Base-by-base conservation (phyloP, 345 rosid genomes). In the Eucalyptus brandiana region DNA sequence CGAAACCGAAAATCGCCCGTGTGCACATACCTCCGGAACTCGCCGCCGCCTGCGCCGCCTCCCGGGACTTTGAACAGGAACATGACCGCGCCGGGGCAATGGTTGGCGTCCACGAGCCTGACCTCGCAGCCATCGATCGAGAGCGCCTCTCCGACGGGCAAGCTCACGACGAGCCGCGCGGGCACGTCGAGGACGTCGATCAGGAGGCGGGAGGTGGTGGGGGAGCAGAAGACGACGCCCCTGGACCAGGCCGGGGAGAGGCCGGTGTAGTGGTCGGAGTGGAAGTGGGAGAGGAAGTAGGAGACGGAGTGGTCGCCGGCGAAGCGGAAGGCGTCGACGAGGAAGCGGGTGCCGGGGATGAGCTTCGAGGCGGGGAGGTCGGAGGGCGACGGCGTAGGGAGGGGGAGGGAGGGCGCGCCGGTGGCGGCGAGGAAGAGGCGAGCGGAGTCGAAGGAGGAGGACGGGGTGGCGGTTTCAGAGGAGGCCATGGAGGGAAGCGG, bases 261-360 rank as follows among this genome's bases (percentile, higher is more conserved):
- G 88, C 98, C 99, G 45, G 95, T 86, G 89, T 97, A 97, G 89
- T 96, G 99, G 54, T 97, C 99, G 88, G 98, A 94, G 91, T 97
- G 99, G 93, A 97, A 97, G 92, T 97, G 98, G 67, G 98, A 95
- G 87, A 97, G 99, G 92, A 97, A 96, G 92, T 95, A 96, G 86
- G 96, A 89, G 90, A 87, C 86, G 80, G 96, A 93, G 89, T 88
- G 86, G 88, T 88, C 86, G 86, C 91, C 88, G 48, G 97, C 86
- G 90, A 87, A 92, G 92, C 98, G 97, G 89, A 97, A 97, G 67
- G 94, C 92, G 87, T 97, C 99, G 92, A 97, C 88, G 90, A 94
- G 93, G 92, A 97, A 97, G 89, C 94, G 96, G 48, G 99, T 97
- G 23, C 92, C 92, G 9, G 98, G 99, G 88, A 97, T 94, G 90